Evolutionary conservation across 1,139 yeast genomes (phyloP).

Genomic region (Candida anutae): DNA sequence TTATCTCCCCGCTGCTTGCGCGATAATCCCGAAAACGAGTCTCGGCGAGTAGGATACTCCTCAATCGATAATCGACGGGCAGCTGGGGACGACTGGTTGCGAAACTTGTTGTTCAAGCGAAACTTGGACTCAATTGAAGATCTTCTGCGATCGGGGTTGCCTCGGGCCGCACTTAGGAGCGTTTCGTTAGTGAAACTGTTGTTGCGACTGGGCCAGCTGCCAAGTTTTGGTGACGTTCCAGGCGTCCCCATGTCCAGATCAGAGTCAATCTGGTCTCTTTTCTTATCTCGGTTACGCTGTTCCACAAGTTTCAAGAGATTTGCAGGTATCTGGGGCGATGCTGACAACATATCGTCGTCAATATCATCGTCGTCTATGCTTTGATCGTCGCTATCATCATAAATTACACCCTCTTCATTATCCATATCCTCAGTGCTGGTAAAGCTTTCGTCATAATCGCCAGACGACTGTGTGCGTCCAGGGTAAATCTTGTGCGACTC

Average conservation of each 20-base stretch:
- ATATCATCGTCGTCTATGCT: constrained; percentile 34
- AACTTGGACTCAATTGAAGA: constrained; percentile 29
- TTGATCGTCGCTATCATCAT: constrained; percentile 8
- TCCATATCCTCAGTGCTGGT: constrained; percentile 3
- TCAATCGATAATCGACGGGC: constrained; percentile 1
- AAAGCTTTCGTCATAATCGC: too few relatives aligned
- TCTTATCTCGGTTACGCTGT: constrained; percentile 33
- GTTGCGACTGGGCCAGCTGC: constrained; percentile 12
- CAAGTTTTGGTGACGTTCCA: constrained; percentile 25
- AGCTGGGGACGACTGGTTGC: constrained; percentile 15
- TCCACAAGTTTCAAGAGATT: constrained; percentile 51
- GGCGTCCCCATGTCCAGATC: constrained; percentile 19
- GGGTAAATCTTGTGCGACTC: constrained; percentile 1
- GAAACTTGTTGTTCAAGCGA: constrained; percentile 19
- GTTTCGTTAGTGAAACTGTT: constrained; percentile 21
- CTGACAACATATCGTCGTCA: constrained; percentile 47
- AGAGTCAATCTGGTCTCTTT: constrained; percentile 8
- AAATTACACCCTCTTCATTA: constrained; percentile 4
- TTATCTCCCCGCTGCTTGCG: constrained; percentile 8
- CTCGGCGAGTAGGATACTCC: constrained; percentile 8
- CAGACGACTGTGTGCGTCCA: background rate
- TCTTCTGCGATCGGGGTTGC: constrained; percentile 22
- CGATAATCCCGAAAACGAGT: constrained; percentile 17
- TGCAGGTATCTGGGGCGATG: constrained; percentile 63
- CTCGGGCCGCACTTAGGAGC: constrained; percentile 13